Evolutionary conservation across 331 rosid species (phyloP).

Genomic region (Erythrophleum ivorense): DNA sequence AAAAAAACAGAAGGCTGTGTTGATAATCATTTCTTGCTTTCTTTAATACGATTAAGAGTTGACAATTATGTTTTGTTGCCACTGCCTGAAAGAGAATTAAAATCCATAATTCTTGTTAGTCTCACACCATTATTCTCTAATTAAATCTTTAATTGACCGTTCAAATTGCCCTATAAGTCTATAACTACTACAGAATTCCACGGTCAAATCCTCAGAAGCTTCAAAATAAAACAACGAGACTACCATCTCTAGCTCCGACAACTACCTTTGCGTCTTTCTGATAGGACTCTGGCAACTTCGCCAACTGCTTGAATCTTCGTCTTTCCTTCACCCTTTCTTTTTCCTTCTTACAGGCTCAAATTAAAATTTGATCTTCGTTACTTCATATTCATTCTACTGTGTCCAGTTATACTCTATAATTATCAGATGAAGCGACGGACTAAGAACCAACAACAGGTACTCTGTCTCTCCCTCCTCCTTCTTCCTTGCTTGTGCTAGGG

Average conservation of each 20-base stretch:
- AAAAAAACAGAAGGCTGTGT: too few relatives aligned
- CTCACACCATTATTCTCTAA: not conserved
- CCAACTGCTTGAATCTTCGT: constrained; percentile 2
- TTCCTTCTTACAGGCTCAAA: not conserved
- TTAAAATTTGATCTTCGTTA: not conserved
- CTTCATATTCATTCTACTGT: not conserved
- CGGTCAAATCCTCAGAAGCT: not conserved
- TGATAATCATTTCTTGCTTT: not conserved
- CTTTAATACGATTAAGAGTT: not conserved
- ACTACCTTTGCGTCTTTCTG: not conserved
- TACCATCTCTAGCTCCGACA: not conserved
- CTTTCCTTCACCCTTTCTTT: not conserved
- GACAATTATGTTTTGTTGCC: not conserved
- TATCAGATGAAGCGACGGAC: constrained; percentile 32
- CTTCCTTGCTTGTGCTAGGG: constrained; percentile 16
- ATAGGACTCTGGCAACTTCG: not conserved
- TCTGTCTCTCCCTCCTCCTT: not conserved
- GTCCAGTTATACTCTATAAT: not conserved
- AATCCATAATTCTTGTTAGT: not conserved
- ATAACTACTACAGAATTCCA: not conserved
- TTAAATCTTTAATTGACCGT: not conserved
- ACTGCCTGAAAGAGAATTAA: not conserved
- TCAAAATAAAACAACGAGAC: not conserved
- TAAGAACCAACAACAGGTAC: constrained; percentile 19
- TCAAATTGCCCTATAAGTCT: not conserved